Conservation (phyloP, 2,329 filamentous ascomycete species). For the Simplicillium sp. region DNA sequence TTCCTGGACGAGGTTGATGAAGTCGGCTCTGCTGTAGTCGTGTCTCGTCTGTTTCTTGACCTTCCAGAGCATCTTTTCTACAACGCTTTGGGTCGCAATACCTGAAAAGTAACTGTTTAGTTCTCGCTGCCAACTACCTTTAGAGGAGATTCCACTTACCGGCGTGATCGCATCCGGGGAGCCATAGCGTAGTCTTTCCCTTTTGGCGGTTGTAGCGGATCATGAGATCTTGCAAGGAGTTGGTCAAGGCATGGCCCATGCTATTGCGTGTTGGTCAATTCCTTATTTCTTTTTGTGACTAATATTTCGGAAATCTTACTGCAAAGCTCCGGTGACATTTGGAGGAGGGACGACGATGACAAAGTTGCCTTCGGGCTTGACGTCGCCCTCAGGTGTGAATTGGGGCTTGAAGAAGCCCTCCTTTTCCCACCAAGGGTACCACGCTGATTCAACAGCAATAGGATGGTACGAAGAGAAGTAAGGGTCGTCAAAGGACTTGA, state of each 20-base stretch:
- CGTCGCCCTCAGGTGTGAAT: conserved; percentile 58
- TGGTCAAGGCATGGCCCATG: conserved; percentile 61
- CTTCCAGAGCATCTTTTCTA: conserved; percentile 85
- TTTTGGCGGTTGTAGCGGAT: conserved; percentile 83
- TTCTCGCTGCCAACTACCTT: neutral
- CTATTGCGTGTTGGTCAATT: neutral
- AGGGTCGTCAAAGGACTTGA: conserved; percentile 58
- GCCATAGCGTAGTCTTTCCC: conserved; percentile 70
- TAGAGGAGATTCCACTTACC: neutral
- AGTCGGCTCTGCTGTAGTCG: conserved; percentile 66
- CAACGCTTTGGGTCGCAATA: conserved; percentile 81
- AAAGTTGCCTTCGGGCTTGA: conserved; percentile 67
- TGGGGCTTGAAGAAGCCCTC: conserved; percentile 76
- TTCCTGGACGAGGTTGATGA: conserved; percentile 67
- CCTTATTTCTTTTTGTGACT: too few species aligned
- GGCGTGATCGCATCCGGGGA: conserved; percentile 47
- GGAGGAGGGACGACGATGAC: conserved; percentile 81
- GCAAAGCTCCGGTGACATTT: conserved; percentile 73
- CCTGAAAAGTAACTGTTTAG: conserved; percentile 27
- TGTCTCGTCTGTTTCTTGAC: conserved; percentile 69
- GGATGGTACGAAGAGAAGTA: conserved; percentile 78
- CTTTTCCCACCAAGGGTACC: conserved; percentile 90
- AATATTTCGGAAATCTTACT: too few species aligned
- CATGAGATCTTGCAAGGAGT: conserved; percentile 77
- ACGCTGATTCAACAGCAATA: conserved; percentile 73